These are phyloP conservation scores for Cenococcum geophilum DNA, from an alignment of 495 filamentous ascomycete species.

Conservation along the genomic window DNA sequence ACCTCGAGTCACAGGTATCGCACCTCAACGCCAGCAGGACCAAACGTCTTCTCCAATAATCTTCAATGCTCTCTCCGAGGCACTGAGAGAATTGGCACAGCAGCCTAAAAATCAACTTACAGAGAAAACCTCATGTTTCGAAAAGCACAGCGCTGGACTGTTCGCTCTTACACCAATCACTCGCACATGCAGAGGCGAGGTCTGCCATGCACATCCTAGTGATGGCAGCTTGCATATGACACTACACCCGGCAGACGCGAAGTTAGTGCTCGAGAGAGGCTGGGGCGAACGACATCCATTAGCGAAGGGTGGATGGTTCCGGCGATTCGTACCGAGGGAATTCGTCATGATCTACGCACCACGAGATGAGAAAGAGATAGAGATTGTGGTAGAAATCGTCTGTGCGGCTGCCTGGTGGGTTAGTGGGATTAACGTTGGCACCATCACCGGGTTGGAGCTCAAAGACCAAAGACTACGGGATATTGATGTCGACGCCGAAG, in stretches of 20 bases:
- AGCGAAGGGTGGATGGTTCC: constrained; percentile 52
- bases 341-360: constrained; percentile 86
- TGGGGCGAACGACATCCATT: constrained; percentile 91
- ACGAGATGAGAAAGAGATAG: constrained; percentile 59
- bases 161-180: constrained; percentile 58
- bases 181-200: constrained; percentile 64
- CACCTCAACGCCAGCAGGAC: constrained; percentile 69
- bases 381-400: constrained; percentile 63
- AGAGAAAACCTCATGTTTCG: constrained; percentile 64
- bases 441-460: not conserved
- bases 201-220: constrained; percentile 70
- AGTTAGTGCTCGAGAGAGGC: constrained; percentile 65
- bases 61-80: constrained; percentile 47
- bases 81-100: constrained; percentile 47
- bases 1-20: constrained; percentile 64
- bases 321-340: constrained; percentile 55
- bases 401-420: constrained; percentile 61
- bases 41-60: constrained; percentile 51
- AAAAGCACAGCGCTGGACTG: constrained; percentile 70
- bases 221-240: constrained; percentile 73
- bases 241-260: constrained; percentile 72
- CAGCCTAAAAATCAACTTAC: constrained; percentile 48
- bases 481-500: not conserved
- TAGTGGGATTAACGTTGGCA: constrained; percentile 36
- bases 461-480: constrained; percentile 2